Base-by-base conservation (phyloP, 78 protist genomes). In the Dictyostelium firmibasis region DNA sequence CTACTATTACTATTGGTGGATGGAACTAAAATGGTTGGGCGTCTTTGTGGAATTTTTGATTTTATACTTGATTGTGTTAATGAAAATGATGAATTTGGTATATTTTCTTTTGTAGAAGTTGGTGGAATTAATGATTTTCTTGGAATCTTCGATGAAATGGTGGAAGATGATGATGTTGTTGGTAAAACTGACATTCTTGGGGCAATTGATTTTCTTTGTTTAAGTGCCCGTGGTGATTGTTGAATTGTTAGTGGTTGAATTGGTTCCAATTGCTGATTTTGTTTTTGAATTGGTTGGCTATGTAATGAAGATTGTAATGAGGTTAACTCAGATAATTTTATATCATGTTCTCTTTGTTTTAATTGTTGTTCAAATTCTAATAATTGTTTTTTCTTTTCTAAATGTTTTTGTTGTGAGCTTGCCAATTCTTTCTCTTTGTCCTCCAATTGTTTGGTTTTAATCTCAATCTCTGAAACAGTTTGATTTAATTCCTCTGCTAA, bases 301-400 rank as follows among this genome's bases (percentile, higher is more conserved):
- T 31, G 57, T 77, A n/a, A 77, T 41, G 50, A 77, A 3, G 64
- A 77, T 38, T 78, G 85, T 62, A 87, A 43, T 64, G 76, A 47
- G 27, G 29, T 11, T 23, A 87, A 29, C 31, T 87, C 93, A 35
- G 41, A 41, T n/a, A 78, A 36, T 64, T 87, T 87, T 8, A 87
- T 29, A 5, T 87, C 86, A 43, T 60, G 81, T 23, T 87, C 93
- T 78, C 35, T 53, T 41, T 87, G 75, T 43, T 87, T 87, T 36
- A 87, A 53, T 20, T 60, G 31, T 9, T 10, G 18, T 64, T 87
- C 86, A 33, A 36, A 79, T 20, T 78, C 86, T 2, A 43, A 20
- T 29, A 87, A 75, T 64, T 87, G 81, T 18, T 64, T 87, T 83
- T 44, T 87, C 33, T 83, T 82, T 43, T 57, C 57, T 16, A 77